Conservation (phyloP, 257 asterid species). For the Leonotis leonurus region DNA sequence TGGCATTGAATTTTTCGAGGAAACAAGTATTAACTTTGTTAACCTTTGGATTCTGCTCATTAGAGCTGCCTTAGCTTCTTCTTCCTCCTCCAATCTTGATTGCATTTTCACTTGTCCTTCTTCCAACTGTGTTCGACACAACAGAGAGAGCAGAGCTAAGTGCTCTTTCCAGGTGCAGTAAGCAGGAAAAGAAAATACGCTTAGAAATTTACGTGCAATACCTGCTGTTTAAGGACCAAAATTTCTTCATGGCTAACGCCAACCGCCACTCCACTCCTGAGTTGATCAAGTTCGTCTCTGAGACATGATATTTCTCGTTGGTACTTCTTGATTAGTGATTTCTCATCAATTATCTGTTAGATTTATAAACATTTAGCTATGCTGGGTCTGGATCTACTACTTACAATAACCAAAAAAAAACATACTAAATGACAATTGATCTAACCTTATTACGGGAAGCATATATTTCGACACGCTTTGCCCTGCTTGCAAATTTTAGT, state of each 20-base stretch:
- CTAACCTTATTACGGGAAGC: constrained; percentile 94
- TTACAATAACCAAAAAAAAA: constrained; percentile 7
- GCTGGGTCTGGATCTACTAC: constrained; percentile 8
- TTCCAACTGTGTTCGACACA: constrained; percentile 57
- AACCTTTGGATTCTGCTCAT: constrained; percentile 99
- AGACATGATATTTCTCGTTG: constrained; percentile 89
- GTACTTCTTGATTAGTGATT: constrained; percentile 94
- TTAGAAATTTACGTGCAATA: constrained; percentile 12
- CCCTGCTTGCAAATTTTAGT: constrained; percentile 96
- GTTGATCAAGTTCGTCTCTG: constrained; percentile 85
- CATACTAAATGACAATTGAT: constrained; percentile 1
- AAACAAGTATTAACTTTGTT: constrained; percentile 91
- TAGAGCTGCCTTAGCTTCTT: constrained; percentile 94
- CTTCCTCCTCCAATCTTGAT: constrained; percentile 98
- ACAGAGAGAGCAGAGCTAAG: constrained; percentile 4
- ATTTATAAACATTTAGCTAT: background rate
- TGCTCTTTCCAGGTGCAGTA: background rate
- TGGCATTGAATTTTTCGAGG: constrained; percentile 78
- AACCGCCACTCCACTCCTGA: constrained; percentile 64
- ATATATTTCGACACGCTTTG: constrained; percentile 83
- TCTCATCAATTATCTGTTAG: constrained; percentile 90
- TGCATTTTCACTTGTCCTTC: constrained; percentile 99
- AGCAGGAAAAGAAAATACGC: background rate
- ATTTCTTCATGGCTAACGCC: constrained; percentile 86
- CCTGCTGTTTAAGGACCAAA: constrained; percentile 75